These are phyloP conservation scores for Helichrysum umbraculigerum DNA, from an alignment of 129 eudicot genomes.

Conservation along the genomic window DNA sequence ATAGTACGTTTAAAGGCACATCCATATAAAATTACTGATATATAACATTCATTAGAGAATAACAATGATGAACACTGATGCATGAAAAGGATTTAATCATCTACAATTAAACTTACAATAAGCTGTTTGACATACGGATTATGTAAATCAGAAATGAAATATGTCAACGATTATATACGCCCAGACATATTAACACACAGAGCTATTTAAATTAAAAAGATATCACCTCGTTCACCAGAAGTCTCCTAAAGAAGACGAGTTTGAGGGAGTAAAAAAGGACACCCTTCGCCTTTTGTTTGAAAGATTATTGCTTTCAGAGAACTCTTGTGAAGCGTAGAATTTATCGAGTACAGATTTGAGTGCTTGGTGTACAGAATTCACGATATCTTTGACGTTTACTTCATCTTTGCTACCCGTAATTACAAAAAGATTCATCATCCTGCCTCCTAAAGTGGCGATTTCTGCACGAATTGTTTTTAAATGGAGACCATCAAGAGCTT, in stretches of 20 bases:
- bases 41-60: not conserved
- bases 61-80: not conserved
- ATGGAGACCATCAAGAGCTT: conserved; percentile 61
- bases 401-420: conserved; percentile 55
- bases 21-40: not conserved
- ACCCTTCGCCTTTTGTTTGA: conserved; percentile 71
- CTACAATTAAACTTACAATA: conserved; percentile 19
- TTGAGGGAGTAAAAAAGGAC: conserved; percentile 53
- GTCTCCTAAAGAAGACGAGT: conserved; percentile 55
- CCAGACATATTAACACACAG: conserved; percentile 24
- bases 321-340: conserved; percentile 76
- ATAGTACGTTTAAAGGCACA: not conserved
- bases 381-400: conserved; percentile 39
- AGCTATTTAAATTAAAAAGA: conserved; percentile 8
- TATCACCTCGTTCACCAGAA: conserved; percentile 52
- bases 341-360: conserved; percentile 76
- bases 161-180: conserved; percentile 24
- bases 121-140: conserved; percentile 21
- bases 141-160: conserved; percentile 22
- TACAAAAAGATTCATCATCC: conserved; percentile 65
- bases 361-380: conserved; percentile 51
- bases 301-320: conserved; percentile 40
- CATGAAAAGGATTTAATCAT: conserved; percentile 13
- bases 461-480: conserved; percentile 58
- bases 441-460: conserved; percentile 71